Conservation (phyloP, 1,284 basidiomycete species). For the Cryptococcus amylolentus region DNA sequence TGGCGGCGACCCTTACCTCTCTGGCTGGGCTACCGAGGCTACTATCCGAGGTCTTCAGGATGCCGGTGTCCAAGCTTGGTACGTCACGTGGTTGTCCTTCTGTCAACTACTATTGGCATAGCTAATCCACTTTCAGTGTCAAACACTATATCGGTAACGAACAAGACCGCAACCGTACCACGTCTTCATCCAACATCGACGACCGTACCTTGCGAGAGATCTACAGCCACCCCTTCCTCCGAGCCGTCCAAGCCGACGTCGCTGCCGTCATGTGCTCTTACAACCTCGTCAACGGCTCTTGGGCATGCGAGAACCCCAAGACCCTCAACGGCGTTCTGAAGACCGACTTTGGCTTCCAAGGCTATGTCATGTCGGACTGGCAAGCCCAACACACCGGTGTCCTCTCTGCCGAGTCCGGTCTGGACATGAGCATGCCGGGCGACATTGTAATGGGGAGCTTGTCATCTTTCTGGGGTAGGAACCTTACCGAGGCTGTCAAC, state of each 20-base stretch:
- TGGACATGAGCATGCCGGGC: slow-evolving; percentile 66
- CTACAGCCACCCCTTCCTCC: slow-evolving; percentile 58
- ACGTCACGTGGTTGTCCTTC: slow-evolving; percentile 7
- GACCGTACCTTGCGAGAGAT: slow-evolving; percentile 61
- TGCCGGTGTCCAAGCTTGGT: slow-evolving; percentile 60
- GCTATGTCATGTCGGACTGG: slow-evolving; percentile 69
- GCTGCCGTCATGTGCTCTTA: slow-evolving; percentile 76
- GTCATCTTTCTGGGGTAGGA: slow-evolving; percentile 57
- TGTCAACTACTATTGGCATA: neutral
- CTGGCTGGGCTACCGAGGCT: slow-evolving; percentile 64
- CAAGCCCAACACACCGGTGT: slow-evolving; percentile 57
- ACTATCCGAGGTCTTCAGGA: slow-evolving; percentile 71
- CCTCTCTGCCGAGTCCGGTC: slow-evolving; percentile 56
- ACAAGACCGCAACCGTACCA: slow-evolving; percentile 43
- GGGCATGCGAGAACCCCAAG: slow-evolving; percentile 65
- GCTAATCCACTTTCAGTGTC: slow-evolving; percentile 46
- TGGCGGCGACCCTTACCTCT: slow-evolving; percentile 63
- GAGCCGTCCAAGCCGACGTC: slow-evolving; percentile 65
- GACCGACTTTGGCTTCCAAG: slow-evolving; percentile 74
- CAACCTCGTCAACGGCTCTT: slow-evolving; percentile 59
- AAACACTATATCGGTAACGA: slow-evolving; percentile 62
- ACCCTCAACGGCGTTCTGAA: slow-evolving; percentile 67
- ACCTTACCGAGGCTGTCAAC: slow-evolving; percentile 57
- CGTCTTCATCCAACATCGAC: slow-evolving; percentile 66
- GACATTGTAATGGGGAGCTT: slow-evolving; percentile 55